Percentiles rank a stretch among this genome's conserved stretches.
These are phyloP conservation scores for Baorangia bicolor DNA, from an alignment of 768 basidiomycete species.

Conservation along the genomic window DNA sequence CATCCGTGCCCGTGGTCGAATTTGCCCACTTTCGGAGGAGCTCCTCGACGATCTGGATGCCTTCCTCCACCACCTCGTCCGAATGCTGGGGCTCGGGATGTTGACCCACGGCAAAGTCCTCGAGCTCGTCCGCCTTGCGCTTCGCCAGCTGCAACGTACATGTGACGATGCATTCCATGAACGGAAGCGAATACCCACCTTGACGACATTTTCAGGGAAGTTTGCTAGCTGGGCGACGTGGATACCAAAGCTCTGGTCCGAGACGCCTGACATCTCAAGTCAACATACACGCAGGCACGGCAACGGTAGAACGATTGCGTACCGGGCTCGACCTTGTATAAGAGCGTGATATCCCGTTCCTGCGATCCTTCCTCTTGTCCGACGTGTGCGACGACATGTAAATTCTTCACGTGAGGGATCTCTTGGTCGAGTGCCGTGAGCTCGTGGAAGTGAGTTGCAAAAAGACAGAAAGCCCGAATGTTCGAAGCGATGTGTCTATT, in stretches of 20 bases:
- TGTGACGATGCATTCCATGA: neutral
- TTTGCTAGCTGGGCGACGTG: slow-evolving; percentile 97
- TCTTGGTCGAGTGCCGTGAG: slow-evolving; percentile 89
- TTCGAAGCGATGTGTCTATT: slow-evolving; percentile 86
- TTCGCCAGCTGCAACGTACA: slow-evolving; percentile 66
- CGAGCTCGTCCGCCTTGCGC: slow-evolving; percentile 87
- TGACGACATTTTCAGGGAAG: slow-evolving; percentile 93
- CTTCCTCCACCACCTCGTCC: slow-evolving; percentile 68
- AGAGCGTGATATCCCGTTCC: slow-evolving; percentile 76
- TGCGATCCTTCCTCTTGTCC: slow-evolving; percentile 45
- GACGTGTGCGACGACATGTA: slow-evolving; percentile 95
- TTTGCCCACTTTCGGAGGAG: slow-evolving; percentile 69
- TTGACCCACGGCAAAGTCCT: slow-evolving; percentile 65
- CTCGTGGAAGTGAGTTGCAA: slow-evolving; percentile 98
- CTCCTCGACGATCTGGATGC: slow-evolving; percentile 76
- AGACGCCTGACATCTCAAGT: slow-evolving; percentile 56
- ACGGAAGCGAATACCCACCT: slow-evolving; percentile 42
- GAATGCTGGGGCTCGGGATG: slow-evolving; percentile 46
- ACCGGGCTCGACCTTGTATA: slow-evolving; percentile 81
- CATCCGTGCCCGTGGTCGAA: slow-evolving; percentile 35
- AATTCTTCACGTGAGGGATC: slow-evolving; percentile 83
- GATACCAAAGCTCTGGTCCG: slow-evolving; percentile 98
- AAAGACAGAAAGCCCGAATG: slow-evolving; percentile 92
- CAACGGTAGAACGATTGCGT: slow-evolving; percentile 16
- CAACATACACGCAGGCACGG: neutral